Evolutionary conservation across 2,329 filamentous ascomycete species (phyloP), one percentile per base, ranked within the genome.

Genomic region (Aureobasidium sp.): DNA sequence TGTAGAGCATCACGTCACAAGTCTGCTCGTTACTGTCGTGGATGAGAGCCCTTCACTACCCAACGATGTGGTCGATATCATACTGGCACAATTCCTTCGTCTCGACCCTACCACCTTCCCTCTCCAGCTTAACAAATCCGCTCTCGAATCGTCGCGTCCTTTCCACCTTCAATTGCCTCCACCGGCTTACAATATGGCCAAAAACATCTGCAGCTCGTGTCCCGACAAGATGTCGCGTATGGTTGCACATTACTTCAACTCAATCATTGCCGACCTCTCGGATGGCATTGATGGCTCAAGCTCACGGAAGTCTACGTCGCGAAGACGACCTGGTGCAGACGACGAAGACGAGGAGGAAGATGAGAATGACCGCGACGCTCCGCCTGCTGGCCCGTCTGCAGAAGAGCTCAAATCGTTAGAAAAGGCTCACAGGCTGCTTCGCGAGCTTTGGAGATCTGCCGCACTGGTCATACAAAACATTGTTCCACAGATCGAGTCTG

Each of bases 201-300:
- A 95, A 75, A 90, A 89, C 2, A 87, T 99, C 48, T 99, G 94
- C 78, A 94, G 91, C 69, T 84, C 84, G 21, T 95, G 87, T 67
- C 85, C 90, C 0, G 93, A 97, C 67, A 95, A 95, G 75, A 97
- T 99, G 93, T 88, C 91, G 1, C 88, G 91, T 64, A 91, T 95
- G 67, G 88, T 97, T 61, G 93, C 91, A 67, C 91, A 96, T 70
- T 99, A 97, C 73, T 99, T 99, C 73, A 96, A 91, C 74, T 91
- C 96, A 61, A 91, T 97, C 57, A 95, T 99, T 62, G 86, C 97
- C 64, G 91, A 97, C 70, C 89, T 91, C 3, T 91, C 70, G 13
- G 70, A 72, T 21, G 67, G 64, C 5, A 55, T 67, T 11, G 61
- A 65, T 9, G 64, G 62, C 11, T 53, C 64, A n/a, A 72, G 70